Evolutionary conservation across 768 basidiomycete species (phyloP).

Genomic region (Agrocybe chaxingu): DNA sequence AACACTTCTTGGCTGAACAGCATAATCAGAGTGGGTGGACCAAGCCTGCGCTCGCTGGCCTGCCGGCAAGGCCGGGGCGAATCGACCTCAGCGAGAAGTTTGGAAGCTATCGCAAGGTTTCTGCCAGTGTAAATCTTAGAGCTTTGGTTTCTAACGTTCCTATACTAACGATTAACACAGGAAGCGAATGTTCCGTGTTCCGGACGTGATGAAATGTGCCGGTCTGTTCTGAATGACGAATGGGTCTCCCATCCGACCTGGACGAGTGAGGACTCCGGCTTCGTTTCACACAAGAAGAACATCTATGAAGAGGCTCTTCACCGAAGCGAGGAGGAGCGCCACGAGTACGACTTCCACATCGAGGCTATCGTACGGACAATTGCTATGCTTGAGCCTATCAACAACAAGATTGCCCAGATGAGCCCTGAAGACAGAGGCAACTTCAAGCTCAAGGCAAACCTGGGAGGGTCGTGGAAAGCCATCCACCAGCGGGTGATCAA

Average conservation of each 20-base stretch:
- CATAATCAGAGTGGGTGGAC: conserved; percentile 47
- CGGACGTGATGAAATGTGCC: conserved; percentile 96
- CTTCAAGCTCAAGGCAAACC: conserved; percentile 87
- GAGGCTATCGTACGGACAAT: conserved; percentile 94
- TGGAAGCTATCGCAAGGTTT: conserved; percentile 89
- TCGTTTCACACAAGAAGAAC: conserved; percentile 90
- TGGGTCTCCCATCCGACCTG: conserved; percentile 98
- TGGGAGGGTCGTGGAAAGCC: conserved; percentile 82
- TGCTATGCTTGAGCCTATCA: conserved; percentile 85
- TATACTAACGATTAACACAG: conserved; percentile 34
- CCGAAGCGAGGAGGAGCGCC: conserved; percentile 94
- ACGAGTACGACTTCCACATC: conserved; percentile 98
- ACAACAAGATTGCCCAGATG: conserved; percentile 81
- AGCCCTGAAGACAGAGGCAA: conserved; percentile 69
- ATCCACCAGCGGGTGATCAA: conserved; percentile 93
- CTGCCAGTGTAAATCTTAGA: conserved; percentile 58
- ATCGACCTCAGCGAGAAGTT: conserved; percentile 69
- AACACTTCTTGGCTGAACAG: conserved; percentile 46
- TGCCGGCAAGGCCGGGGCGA: conserved; percentile 46
- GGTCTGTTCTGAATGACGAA: conserved; percentile 93
- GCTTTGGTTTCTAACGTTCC: neutral
- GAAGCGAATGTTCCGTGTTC: conserved; percentile 88
- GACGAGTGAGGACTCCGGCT: conserved; percentile 91
- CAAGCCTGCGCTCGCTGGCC: conserved; percentile 41
- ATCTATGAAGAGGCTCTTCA: conserved; percentile 95